Percentiles rank a stretch among this genome's conserved stretches.
These are phyloP conservation scores for Starmerella potacharoeniae DNA, from an alignment of 805 yeast species.

Conservation along the genomic window DNA sequence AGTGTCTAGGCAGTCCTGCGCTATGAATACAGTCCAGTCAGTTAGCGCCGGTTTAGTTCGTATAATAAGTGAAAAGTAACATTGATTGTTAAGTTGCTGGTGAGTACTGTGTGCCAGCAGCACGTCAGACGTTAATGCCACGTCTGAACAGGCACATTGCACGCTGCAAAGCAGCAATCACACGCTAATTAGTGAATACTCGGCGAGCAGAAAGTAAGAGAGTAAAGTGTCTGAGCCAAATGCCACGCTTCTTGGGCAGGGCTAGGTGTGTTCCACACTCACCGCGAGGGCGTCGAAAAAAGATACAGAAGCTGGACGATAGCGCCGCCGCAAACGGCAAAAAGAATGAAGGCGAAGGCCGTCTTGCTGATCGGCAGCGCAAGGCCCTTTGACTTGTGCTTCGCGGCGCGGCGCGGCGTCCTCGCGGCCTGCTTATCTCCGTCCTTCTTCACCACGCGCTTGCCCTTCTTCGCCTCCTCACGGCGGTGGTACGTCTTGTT, in stretches of 20 bases:
- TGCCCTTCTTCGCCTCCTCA: conserved; percentile 65
- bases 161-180: too few species aligned
- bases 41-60: too few species aligned
- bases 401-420: conserved; percentile 43
- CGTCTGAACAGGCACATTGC: too few species aligned
- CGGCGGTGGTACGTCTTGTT: conserved; percentile 69
- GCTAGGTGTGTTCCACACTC: conserved; percentile 1
- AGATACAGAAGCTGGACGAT: conserved; percentile 46
- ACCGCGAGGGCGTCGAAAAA: background rate
- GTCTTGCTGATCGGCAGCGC: conserved; percentile 1
- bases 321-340: conserved; percentile 75
- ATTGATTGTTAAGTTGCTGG: too few species aligned
- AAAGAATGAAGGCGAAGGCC: conserved; percentile 37
- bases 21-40: too few species aligned
- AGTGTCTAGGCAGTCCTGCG: too few species aligned
- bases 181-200: too few species aligned
- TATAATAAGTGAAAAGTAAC: too few species aligned
- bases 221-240: background rate
- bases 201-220: too few species aligned
- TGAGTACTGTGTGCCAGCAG: too few species aligned
- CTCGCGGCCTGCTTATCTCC: conserved; percentile 39
- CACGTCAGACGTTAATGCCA: too few species aligned
- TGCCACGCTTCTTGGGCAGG: background rate
- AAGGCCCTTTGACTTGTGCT: background rate
- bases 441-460: conserved; percentile 30